Evolutionary conservation across 495 filamentous ascomycete species (phyloP).

Genomic region (Jackrogersella minutella): DNA sequence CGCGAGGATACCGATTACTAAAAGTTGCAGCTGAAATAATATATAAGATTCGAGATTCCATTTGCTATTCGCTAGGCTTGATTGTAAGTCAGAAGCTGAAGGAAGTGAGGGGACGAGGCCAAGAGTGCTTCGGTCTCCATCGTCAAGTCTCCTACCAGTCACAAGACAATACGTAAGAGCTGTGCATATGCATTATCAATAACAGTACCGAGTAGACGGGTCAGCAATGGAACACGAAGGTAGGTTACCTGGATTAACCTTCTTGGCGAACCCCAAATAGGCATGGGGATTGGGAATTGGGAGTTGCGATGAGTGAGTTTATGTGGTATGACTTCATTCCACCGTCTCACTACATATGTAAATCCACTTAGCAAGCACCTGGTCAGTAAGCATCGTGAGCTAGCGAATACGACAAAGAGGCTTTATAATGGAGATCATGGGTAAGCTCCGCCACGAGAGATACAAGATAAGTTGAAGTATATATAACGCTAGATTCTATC

Average conservation of each 20-base stretch:
- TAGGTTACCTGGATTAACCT: not conserved
- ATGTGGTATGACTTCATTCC: slow-evolving; percentile 36
- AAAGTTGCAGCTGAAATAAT: not conserved
- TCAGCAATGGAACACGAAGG: slow-evolving; percentile 6
- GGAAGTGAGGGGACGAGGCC: slow-evolving; percentile 1
- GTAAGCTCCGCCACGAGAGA: slow-evolving; percentile 22
- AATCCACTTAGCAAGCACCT: not conserved
- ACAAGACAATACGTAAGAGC: not conserved
- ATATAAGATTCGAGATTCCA: not conserved
- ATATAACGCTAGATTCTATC: slow-evolving; percentile 12
- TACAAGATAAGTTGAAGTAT: not conserved
- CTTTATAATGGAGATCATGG: not conserved
- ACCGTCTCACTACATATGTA: slow-evolving; percentile 18
- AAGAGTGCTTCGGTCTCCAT: not conserved
- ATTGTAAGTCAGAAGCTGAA: not conserved
- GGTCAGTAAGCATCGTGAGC: slow-evolving; percentile 15
- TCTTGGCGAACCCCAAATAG: slow-evolving; percentile 10
- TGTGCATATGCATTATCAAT: not conserved
- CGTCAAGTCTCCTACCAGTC: not conserved
- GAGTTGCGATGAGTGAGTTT: slow-evolving; percentile 9
- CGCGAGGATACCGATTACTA: not conserved
- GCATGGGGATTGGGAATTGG: slow-evolving; percentile 2
- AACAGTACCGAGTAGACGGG: not conserved
- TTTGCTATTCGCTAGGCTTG: not conserved
- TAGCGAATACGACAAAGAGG: slow-evolving; percentile 16